Conservation (phyloP, 2,329 filamentous ascomycete species). For the Monosporascus sp. region DNA sequence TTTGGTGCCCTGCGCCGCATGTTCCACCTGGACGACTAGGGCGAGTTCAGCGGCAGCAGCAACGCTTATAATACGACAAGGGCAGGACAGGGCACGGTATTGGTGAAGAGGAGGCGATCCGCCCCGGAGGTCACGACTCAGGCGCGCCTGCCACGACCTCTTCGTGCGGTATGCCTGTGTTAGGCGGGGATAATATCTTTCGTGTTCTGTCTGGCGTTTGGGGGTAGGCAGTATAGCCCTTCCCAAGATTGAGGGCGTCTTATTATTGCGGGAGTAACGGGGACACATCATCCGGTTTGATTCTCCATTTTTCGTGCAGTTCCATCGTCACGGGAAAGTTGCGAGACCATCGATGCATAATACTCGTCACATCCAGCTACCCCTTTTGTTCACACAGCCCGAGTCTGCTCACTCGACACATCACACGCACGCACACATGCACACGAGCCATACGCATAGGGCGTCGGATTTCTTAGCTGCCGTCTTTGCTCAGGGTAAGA, state of each 20-base stretch:
- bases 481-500: no score
- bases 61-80: background rate
- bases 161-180: background rate
- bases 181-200: background rate
- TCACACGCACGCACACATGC: no score
- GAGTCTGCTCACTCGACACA: background rate
- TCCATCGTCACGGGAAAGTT: no score
- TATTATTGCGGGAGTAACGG: background rate
- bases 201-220: background rate
- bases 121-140: constrained; percentile 20
- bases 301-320: background rate
- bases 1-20: constrained; percentile 50
- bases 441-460: no score
- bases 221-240: background rate
- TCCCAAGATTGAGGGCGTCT: background rate
- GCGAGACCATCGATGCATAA: background rate
- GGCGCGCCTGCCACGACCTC: background rate
- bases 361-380: background rate
- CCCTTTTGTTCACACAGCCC: background rate
- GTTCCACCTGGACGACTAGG: constrained; percentile 50
- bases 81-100: constrained; percentile 11
- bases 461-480: no score
- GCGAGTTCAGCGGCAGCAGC: constrained; percentile 7
- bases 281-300: background rate
- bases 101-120: constrained; percentile 11